Evolutionary conservation across 192 early-diverging fungal genomes (phyloP).

Genomic region (Geosiphon pyriformis): DNA sequence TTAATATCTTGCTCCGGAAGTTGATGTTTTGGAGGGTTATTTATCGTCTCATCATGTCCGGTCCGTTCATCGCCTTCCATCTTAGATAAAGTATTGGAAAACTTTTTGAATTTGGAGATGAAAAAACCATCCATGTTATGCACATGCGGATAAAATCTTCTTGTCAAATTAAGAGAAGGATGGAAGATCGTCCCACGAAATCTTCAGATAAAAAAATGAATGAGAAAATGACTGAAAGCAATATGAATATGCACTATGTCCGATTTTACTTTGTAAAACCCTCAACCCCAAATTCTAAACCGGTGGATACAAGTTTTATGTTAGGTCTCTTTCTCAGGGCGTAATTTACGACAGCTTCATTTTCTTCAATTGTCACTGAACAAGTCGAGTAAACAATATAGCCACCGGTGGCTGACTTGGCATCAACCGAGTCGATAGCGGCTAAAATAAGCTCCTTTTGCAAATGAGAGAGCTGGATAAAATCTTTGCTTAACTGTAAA

Average conservation of each 20-base stretch:
- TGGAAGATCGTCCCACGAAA: conserved; percentile 89
- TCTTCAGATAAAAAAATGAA: conserved; percentile 18
- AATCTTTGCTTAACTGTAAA: conserved; percentile 72
- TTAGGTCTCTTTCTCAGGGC: conserved; percentile 91
- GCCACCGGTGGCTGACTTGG: conserved; percentile 88
- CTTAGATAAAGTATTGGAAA: conserved; percentile 64
- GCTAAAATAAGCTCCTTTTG: conserved; percentile 94
- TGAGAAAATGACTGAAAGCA: background rate
- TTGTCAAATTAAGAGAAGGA: conserved; percentile 68
- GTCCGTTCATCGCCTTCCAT: conserved; percentile 1
- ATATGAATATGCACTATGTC: no score
- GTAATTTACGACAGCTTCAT: conserved; percentile 96
- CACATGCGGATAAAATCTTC: conserved; percentile 92
- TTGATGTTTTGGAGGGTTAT: no score
- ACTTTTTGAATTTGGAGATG: conserved; percentile 94
- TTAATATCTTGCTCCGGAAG: no score
- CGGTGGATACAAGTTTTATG: conserved; percentile 84
- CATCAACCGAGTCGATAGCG: conserved; percentile 96
- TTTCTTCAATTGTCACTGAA: conserved; percentile 95
- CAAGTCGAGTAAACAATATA: conserved; percentile 99
- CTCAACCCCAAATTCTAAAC: conserved; percentile 89
- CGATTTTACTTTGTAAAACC: conserved; percentile 77
- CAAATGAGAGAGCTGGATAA: conserved; percentile 84
- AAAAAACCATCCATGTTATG: conserved; percentile 99
- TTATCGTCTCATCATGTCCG: no score